A percentile compares a stretch with the other conserved stretches of the same genome.
Evolutionary conservation across 306 rosid genomes (phyloP).

Genomic region (Neltuma alba): DNA sequence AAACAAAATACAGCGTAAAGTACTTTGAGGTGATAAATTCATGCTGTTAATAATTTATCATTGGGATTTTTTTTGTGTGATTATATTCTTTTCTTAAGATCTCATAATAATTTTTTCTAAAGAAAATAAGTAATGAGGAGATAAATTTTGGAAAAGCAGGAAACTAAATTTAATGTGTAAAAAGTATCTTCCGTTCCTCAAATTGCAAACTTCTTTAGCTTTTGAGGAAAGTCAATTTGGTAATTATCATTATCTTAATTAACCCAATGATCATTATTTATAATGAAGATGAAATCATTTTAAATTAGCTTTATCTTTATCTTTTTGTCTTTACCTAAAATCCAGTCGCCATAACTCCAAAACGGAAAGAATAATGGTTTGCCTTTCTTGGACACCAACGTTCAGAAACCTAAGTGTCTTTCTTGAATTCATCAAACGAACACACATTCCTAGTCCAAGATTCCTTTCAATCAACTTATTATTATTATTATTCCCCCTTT

Average conservation of each 20-base stretch:
- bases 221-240: background rate
- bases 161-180: no score
- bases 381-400: slow-evolving; percentile 33
- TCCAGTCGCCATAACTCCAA: background rate
- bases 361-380: background rate
- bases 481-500: no score
- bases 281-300: background rate
- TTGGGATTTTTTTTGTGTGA: no score
- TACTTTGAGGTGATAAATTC: no score
- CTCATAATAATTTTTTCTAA: no score
- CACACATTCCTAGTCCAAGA: background rate
- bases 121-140: no score
- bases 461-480: background rate
- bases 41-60: no score
- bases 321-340: background rate
- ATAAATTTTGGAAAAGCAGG: no score
- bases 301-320: background rate
- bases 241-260: background rate
- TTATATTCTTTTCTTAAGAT: no score
- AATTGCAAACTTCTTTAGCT: background rate
- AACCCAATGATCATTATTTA: background rate
- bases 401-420: slow-evolving; percentile 5
- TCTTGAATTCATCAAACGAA: background rate
- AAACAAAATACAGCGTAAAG: no score
- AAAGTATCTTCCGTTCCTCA: no score